phyloP scores from a whole-genome alignment of 495 filamentous ascomycete species.

The Penicillium malachiteum region DNA sequence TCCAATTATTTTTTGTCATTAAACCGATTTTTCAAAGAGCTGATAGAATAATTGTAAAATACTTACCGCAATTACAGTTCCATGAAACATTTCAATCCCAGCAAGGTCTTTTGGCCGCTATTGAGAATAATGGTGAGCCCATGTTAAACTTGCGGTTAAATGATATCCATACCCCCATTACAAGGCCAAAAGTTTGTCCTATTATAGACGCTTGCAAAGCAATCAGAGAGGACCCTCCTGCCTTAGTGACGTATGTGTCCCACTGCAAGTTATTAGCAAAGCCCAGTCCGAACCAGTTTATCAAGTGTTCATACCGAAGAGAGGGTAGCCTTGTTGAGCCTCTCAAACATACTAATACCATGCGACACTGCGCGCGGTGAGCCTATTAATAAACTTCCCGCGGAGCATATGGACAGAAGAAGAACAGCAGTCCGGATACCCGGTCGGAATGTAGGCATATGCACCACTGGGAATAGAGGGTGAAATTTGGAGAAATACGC shows the following conservation, averaged over 20 bases:
- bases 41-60: neutral
- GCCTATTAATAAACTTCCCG: slow-evolving; percentile 32
- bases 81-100: slow-evolving; percentile 34
- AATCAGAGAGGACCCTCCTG: slow-evolving; percentile 8
- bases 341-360: slow-evolving; percentile 32
- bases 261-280: slow-evolving; percentile 7
- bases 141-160: neutral
- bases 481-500: slow-evolving; percentile 33
- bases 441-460: slow-evolving; percentile 31
- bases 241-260: slow-evolving; percentile 11
- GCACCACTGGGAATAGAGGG: slow-evolving; percentile 30
- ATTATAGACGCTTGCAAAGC: slow-evolving; percentile 34
- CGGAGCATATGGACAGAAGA: slow-evolving; percentile 22
- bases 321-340: slow-evolving; percentile 34
- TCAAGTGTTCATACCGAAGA: slow-evolving; percentile 21
- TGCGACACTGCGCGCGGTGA: slow-evolving; percentile 23
- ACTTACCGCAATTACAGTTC: slow-evolving; percentile 29
- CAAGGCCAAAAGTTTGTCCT: slow-evolving; percentile 38
- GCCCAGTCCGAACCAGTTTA: neutral
- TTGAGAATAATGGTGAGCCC: neutral
- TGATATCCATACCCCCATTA: slow-evolving; percentile 24
- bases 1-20: neutral
- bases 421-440: slow-evolving; percentile 13
- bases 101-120: slow-evolving; percentile 26
- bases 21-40: neutral